phyloP scores from a whole-genome alignment of 2,329 filamentous ascomycete species.

The Cadophora gregata region DNA sequence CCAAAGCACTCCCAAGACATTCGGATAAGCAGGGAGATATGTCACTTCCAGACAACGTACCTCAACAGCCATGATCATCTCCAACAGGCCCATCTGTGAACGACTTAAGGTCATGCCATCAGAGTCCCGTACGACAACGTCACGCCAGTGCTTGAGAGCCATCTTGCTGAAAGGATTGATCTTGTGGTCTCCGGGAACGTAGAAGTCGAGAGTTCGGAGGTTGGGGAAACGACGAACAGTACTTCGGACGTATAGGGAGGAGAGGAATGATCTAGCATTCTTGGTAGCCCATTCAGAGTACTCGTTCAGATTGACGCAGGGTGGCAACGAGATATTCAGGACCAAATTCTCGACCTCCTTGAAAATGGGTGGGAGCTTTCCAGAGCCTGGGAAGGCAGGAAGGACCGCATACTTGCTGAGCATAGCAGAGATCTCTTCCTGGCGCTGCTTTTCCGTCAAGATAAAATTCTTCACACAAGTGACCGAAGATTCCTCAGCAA shows the following conservation, averaged over 20 bases:
- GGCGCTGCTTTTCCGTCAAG: neutral
- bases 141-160: neutral
- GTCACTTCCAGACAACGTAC: neutral
- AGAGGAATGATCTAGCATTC: neutral
- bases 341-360: neutral
- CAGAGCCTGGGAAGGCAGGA: neutral
- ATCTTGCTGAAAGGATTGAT: neutral
- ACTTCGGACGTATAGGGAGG: neutral
- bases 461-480: neutral
- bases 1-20: neutral
- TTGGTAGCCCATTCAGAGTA: slow-evolving; percentile 1
- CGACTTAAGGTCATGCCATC: neutral
- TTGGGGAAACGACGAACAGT: slow-evolving; percentile 1
- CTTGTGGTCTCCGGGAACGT: slow-evolving; percentile 5
- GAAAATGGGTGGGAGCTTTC: neutral
- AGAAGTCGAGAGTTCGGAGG: neutral
- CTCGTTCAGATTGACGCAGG: neutral
- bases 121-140: neutral
- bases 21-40: neutral
- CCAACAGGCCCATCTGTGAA: neutral
- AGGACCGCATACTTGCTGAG: neutral
- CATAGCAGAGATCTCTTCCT: neutral
- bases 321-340: neutral
- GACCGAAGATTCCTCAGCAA: neutral
- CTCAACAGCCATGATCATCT: neutral